Conservation (phyloP, 768 basidiomycete genomes). For the Hericium coralloides region DNA sequence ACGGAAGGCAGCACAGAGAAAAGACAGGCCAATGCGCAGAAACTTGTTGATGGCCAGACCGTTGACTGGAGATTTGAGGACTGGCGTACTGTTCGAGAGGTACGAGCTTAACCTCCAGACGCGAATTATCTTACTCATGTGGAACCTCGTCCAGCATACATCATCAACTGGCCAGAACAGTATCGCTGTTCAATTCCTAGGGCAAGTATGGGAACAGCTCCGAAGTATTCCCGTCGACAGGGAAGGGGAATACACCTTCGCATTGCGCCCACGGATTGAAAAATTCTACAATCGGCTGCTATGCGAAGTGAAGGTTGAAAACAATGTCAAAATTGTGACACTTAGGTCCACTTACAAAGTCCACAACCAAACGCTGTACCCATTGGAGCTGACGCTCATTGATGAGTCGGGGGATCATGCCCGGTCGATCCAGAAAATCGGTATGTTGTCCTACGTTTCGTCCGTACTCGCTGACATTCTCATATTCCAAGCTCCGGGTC, state of each 20-base stretch:
- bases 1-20: slow-evolving; percentile 41
- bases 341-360: slow-evolving; percentile 89
- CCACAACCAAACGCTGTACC: slow-evolving; percentile 86
- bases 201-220: slow-evolving; percentile 84
- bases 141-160: slow-evolving; percentile 26
- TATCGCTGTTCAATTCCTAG: slow-evolving; percentile 77
- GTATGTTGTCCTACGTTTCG: slow-evolving; percentile 23
- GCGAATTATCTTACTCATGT: background rate
- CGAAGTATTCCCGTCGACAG: slow-evolving; percentile 85
- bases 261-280: slow-evolving; percentile 70
- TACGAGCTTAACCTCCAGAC: slow-evolving; percentile 22
- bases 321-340: slow-evolving; percentile 91
- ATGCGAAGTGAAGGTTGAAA: slow-evolving; percentile 82
- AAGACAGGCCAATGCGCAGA: slow-evolving; percentile 42
- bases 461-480: background rate
- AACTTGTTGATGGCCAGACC: slow-evolving; percentile 64
- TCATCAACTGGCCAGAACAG: slow-evolving; percentile 61
- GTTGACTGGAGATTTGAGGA: slow-evolving; percentile 97
- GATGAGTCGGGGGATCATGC: slow-evolving; percentile 79
- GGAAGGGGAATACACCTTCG: slow-evolving; percentile 87
- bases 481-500: slow-evolving; percentile 56
- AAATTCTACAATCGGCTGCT: slow-evolving; percentile 74
- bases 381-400: slow-evolving; percentile 84
- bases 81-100: slow-evolving; percentile 90
- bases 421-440: slow-evolving; percentile 76